Conservation (phyloP, 148 eudicot species). For the Nepenthes mirabilis region DNA sequence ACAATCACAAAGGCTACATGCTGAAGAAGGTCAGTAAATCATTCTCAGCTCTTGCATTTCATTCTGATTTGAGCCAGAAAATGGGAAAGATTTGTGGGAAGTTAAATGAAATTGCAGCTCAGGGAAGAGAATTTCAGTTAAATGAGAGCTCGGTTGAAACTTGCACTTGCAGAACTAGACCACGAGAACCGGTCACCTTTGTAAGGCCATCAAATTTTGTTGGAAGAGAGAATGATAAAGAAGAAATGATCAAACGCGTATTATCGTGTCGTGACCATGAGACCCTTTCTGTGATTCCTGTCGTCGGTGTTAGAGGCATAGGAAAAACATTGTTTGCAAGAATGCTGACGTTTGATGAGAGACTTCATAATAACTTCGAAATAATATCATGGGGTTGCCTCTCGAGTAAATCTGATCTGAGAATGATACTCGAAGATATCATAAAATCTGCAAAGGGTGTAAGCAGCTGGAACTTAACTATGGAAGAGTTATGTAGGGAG, state of each 20-base stretch:
- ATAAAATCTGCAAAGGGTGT: constrained; percentile 1
- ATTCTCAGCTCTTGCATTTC: background rate
- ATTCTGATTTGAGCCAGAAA: background rate
- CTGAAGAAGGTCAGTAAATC: background rate
- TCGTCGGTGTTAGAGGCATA: constrained; percentile 23
- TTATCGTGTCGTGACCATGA: background rate
- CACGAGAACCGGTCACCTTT: constrained; percentile 2
- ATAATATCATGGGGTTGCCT: constrained; percentile 21
- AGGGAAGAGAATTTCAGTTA: background rate
- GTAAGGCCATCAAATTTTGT: background rate
- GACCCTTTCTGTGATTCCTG: constrained; percentile 10
- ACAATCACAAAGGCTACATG: background rate
- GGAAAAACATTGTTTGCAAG: constrained; percentile 24
- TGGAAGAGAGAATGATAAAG: constrained; percentile 17
- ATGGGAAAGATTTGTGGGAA: background rate
- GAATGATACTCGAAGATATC: constrained; percentile 6
- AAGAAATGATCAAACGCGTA: background rate
- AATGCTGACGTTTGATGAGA: constrained; percentile 9
- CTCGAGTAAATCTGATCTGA: constrained; percentile 9
- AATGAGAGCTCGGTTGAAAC: background rate
- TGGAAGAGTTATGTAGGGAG: constrained; percentile 2
- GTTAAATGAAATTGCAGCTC: constrained; percentile 1
- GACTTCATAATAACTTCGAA: constrained; percentile 5
- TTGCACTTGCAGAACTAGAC: background rate
- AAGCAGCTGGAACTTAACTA: background rate